phyloP scores from a whole-genome alignment of 129 eudicot species.

The Oenanthe sinensis region DNA sequence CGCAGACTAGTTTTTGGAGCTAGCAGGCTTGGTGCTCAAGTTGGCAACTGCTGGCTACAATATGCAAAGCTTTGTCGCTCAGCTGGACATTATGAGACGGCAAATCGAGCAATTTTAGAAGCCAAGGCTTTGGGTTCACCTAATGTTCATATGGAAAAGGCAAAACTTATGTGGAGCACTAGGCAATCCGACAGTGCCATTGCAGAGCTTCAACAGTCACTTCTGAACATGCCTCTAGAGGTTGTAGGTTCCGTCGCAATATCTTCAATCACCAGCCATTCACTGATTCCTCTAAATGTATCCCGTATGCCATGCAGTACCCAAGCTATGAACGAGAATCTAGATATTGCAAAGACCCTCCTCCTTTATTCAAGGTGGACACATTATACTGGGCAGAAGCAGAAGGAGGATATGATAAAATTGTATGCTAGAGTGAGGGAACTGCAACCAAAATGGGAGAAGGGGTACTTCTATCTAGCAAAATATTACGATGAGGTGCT shows the following conservation, averaged over 20 bases:
- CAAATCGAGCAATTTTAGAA: constrained; percentile 92
- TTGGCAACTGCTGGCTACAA: constrained; percentile 92
- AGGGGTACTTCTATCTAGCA: constrained; percentile 84
- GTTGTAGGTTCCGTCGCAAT: constrained; percentile 75
- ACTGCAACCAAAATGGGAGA: constrained; percentile 95
- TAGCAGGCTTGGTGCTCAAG: constrained; percentile 59
- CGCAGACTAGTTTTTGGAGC: constrained; percentile 89
- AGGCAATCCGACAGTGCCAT: constrained; percentile 92
- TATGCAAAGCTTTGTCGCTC: constrained; percentile 98
- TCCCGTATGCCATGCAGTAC: constrained; percentile 45
- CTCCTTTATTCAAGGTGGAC: constrained; percentile 92
- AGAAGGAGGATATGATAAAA: constrained; percentile 83
- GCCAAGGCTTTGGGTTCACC: constrained; percentile 77
- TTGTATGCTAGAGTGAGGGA: constrained; percentile 86
- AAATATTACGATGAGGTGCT: constrained; percentile 92
- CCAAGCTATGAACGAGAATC: constrained; percentile 55
- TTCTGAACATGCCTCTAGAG: constrained; percentile 71
- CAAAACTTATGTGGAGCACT: constrained; percentile 97
- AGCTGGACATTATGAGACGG: constrained; percentile 97
- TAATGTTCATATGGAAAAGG: constrained; percentile 94
- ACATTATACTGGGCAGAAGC: constrained; percentile 89
- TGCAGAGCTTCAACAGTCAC: constrained; percentile 86
- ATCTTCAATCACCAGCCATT: constrained; percentile 84
- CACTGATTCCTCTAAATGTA: constrained; percentile 59
- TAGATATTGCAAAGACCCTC: constrained; percentile 73